Evolutionary conservation across 2,329 filamentous ascomycete genomes (phyloP), one percentile per base, ranked within the genome.

Genomic region (Claviceps humidiphila): DNA sequence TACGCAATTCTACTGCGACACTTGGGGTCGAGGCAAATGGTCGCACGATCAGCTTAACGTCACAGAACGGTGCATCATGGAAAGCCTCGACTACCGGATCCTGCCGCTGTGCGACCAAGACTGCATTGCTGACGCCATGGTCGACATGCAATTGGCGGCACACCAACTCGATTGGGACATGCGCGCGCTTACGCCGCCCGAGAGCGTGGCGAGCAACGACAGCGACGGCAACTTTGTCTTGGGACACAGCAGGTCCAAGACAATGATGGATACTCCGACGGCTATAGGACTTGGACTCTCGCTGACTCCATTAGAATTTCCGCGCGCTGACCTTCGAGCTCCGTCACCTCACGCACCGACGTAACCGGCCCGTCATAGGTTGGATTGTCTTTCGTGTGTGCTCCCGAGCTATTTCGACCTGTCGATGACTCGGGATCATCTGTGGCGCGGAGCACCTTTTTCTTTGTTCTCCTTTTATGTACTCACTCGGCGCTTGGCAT

Each of bases 11-110:
- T 83, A 80, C 66, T 70, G 71, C 55, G 59, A 68, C 16, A 64
- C 63, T 30, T 84, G 80, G 78, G 80, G 76, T 22, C 68, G 65
- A 26, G 68, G 70, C 48, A 59, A 75, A 47, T 85, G 82, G 80
- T 75, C 78, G 2, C 73, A 71, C 59, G 71, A 75, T 52, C 80
- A 85, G 68, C 72, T 85, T 59, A 83, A 82, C 58, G 73, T 74
- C 49, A 84, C 81, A 1, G 81, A 85, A 65, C 71, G 77, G 47
- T 77, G 74, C 64, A 75, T 85, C 58, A 77, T 84, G 72, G 78
- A 82, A 68, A 80, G 75, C 62, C 70, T 85, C 47, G 72, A 74
- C 56, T 85, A 82, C 65, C 74, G 80, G 52, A 77, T 85, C 60
- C 65, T 84, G 64, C 78, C 79, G 6, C 69, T 85, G 9, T 80